Percentiles rank a stretch among this genome's conserved stretches.
These are phyloP conservation scores for Spergularia marina DNA, from an alignment of 148 eudicot species.

Conservation along the genomic window DNA sequence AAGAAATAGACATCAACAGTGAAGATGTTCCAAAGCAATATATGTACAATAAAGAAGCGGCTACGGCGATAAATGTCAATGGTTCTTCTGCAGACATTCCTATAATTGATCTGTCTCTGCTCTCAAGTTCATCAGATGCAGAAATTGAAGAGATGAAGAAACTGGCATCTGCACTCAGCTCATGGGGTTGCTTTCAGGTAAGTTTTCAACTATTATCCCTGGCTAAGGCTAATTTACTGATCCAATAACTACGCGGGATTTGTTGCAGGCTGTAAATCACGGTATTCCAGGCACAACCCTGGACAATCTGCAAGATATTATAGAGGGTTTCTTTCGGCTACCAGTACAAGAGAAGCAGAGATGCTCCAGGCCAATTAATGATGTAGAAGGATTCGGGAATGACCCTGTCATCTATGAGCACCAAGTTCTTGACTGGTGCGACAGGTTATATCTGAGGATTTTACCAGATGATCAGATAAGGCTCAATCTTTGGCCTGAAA, in stretches of 20 bases:
- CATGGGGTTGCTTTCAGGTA: background rate
- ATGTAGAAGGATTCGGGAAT: too few species aligned
- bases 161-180: background rate
- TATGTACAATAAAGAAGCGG: background rate
- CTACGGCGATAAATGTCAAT: background rate
- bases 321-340: conserved; percentile 7
- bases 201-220: background rate
- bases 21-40: background rate
- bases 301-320: background rate
- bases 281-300: background rate
- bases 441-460: too few species aligned
- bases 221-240: too few species aligned
- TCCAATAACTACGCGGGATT: too few species aligned
- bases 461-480: too few species aligned
- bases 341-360: too few species aligned
- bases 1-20: background rate
- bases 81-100: background rate
- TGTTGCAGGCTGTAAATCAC: background rate
- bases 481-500: too few species aligned
- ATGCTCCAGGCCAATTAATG: too few species aligned
- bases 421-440: too few species aligned
- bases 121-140: background rate
- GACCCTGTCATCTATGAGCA: too few species aligned
- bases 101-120: background rate
- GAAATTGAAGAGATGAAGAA: background rate